These are phyloP conservation scores for Podospora pseudocomata DNA, from an alignment of 495 filamentous ascomycete species.

Conservation along the genomic window DNA sequence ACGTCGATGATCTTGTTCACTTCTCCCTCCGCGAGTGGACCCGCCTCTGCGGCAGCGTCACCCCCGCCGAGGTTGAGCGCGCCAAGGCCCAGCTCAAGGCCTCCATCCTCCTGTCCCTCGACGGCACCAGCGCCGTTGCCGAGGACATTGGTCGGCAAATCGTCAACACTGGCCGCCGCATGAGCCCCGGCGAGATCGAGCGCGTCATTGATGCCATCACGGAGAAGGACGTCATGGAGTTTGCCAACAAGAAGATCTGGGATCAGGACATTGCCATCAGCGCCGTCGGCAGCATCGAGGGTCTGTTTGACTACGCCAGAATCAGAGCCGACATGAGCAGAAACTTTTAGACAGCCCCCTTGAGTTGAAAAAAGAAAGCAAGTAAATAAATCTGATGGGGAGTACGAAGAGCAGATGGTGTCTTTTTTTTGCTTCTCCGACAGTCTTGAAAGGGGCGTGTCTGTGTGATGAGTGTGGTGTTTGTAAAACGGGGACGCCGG, in stretches of 20 bases:
- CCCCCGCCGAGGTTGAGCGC: constrained; percentile 88
- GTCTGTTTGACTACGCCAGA: constrained; percentile 82
- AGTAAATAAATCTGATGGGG: constrained; percentile 2
- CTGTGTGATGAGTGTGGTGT: not conserved
- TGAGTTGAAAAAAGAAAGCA: not conserved
- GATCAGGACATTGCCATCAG: constrained; percentile 93
- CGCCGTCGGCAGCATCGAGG: constrained; percentile 90
- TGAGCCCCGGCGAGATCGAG: constrained; percentile 92
- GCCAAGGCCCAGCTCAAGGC: constrained; percentile 99
- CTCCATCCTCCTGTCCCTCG: constrained; percentile 90
- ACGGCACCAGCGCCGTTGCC: constrained; percentile 93
- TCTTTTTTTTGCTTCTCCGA: not conserved
- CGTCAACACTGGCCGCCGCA: constrained; percentile 89
- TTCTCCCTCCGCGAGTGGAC: constrained; percentile 98
- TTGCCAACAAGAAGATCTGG: constrained; percentile 88
- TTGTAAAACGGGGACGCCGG: constrained; percentile 11
- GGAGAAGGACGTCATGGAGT: constrained; percentile 95
- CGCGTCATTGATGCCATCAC: constrained; percentile 79
- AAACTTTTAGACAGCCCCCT: constrained; percentile 49
- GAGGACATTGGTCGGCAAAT: constrained; percentile 99
- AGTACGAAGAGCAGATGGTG: not conserved
- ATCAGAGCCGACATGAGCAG: constrained; percentile 87
- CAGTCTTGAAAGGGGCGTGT: not conserved
- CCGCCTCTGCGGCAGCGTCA: constrained; percentile 80
- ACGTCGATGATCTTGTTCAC: constrained; percentile 92